Percentiles rank a stretch among this genome's conserved stretches.
phyloP scores from a whole-genome alignment of 2,329 filamentous ascomycete species.

The Diaporthe aspalathi region DNA sequence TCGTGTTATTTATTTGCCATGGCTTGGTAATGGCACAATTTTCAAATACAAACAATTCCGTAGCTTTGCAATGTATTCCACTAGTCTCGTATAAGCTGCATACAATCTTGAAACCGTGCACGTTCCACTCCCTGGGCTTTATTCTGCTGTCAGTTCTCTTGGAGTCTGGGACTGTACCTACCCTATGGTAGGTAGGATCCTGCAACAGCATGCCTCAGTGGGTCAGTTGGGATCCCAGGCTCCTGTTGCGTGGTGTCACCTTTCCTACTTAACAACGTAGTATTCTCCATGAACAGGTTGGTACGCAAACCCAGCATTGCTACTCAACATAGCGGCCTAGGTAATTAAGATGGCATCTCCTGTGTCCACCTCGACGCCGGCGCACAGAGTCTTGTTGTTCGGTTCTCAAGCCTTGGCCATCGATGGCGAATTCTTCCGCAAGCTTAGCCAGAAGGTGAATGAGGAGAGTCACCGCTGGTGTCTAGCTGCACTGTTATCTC shows the following conservation, averaged over 20 bases:
- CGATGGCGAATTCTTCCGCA: conserved; percentile 21
- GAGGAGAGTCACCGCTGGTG: not conserved
- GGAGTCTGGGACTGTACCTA: not conserved
- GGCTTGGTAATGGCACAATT: no score
- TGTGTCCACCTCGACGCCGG: conserved; percentile 8
- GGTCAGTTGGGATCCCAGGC: not conserved
- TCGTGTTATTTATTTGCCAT: no score
- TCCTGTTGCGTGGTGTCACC: not conserved
- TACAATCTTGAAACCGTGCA: not conserved
- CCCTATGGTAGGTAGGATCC: no score
- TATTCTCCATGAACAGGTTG: not conserved
- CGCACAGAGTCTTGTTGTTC: conserved; percentile 21
- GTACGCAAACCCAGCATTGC: conserved; percentile 7
- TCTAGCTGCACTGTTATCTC: conserved; percentile 2
- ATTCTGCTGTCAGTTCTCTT: not conserved
- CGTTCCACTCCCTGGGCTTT: not conserved
- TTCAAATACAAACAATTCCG: no score
- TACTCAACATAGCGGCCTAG: conserved; percentile 20
- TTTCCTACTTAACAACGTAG: conserved; percentile 1
- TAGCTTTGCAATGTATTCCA: no score
- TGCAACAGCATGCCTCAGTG: not conserved
- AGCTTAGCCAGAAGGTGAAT: conserved; percentile 1
- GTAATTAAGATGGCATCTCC: conserved; percentile 6
- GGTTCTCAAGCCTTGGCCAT: conserved; percentile 22
- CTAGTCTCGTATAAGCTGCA: not conserved